A percentile compares a stretch with the other conserved stretches of the same genome.
These are phyloP conservation scores for Herpetospermum pedunculosum DNA, from an alignment of 306 rosid species.

Conservation along the genomic window DNA sequence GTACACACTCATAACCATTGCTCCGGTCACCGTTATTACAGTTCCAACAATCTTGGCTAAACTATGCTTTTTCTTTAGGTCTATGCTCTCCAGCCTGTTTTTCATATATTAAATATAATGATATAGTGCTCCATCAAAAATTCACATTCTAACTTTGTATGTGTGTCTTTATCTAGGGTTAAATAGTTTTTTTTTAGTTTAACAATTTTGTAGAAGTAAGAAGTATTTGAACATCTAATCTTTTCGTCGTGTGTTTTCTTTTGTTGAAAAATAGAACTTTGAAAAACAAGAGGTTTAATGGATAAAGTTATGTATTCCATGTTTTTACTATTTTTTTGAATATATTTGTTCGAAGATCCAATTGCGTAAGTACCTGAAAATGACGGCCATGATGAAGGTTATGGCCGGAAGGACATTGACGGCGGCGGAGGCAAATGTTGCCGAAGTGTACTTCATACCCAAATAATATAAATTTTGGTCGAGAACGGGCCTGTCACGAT, in stretches of 20 bases:
- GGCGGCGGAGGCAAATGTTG: not conserved
- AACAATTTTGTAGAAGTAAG: no score
- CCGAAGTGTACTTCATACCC: not conserved
- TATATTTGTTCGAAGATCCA: not conserved
- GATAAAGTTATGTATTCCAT: no score
- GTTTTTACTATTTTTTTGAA: no score
- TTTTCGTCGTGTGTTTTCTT: no score
- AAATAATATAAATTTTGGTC: not conserved
- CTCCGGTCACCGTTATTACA: not conserved
- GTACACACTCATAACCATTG: not conserved
- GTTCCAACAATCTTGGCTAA: not conserved
- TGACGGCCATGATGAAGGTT: not conserved
- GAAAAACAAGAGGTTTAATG: no score
- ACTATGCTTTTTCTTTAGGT: not conserved
- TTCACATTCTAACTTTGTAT: no score
- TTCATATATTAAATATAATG: no score
- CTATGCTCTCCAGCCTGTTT: not conserved
- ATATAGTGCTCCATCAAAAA: no score
- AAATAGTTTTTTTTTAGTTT: no score
- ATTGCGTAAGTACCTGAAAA: not conserved
- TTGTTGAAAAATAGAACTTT: no score
- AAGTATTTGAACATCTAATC: no score
- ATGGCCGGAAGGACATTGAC: not conserved
- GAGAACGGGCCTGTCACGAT: not conserved
- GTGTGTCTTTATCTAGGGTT: no score